phyloP scores from a whole-genome alignment of 2,329 filamentous ascomycete genomes.

The Phyllosticta ampelicida region DNA sequence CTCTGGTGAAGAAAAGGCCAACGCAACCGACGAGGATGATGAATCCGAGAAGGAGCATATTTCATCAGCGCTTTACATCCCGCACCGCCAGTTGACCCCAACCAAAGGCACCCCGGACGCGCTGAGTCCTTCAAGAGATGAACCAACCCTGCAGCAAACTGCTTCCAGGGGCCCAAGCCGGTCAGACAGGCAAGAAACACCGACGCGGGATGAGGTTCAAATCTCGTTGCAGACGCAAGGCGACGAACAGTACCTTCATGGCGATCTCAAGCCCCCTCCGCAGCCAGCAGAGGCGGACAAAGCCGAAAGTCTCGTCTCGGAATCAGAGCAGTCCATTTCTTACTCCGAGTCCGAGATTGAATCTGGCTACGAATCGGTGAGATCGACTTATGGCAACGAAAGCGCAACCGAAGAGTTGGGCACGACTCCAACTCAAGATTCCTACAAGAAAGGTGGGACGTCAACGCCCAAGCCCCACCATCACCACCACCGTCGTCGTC shows the following conservation, averaged over 20 bases:
- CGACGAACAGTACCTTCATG: conserved; percentile 50
- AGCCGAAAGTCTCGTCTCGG: not conserved
- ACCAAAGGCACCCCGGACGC: conserved; percentile 5
- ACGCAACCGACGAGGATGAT: conserved; percentile 37
- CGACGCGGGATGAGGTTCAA: conserved; percentile 44
- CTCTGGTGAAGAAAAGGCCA: conserved; percentile 8
- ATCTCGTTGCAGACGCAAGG: conserved; percentile 51
- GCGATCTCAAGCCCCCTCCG: conserved; percentile 39
- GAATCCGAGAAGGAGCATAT: conserved; percentile 74
- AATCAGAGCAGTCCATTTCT: conserved; percentile 16
- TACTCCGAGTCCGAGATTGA: conserved; percentile 33
- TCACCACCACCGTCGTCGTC: conserved; percentile 24
- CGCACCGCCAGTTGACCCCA: conserved; percentile 49
- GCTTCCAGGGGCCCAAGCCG: conserved; percentile 4
- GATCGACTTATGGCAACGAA: conserved; percentile 38
- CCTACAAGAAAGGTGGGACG: not conserved
- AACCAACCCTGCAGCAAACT: not conserved
- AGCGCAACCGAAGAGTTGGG: conserved; percentile 42
- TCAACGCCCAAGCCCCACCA: conserved; percentile 19
- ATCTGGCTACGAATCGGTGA: conserved; percentile 31
- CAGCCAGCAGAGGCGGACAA: conserved; percentile 25
- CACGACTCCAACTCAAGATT: conserved; percentile 25
- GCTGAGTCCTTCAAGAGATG: conserved; percentile 4
- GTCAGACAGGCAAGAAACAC: conserved; percentile 7
- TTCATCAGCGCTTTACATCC: conserved; percentile 73